A percentile compares a stretch with the other conserved stretches of the same genome.
Conservation (phyloP, 2,329 filamentous ascomycete species). For the Amauroascus verrucosus region DNA sequence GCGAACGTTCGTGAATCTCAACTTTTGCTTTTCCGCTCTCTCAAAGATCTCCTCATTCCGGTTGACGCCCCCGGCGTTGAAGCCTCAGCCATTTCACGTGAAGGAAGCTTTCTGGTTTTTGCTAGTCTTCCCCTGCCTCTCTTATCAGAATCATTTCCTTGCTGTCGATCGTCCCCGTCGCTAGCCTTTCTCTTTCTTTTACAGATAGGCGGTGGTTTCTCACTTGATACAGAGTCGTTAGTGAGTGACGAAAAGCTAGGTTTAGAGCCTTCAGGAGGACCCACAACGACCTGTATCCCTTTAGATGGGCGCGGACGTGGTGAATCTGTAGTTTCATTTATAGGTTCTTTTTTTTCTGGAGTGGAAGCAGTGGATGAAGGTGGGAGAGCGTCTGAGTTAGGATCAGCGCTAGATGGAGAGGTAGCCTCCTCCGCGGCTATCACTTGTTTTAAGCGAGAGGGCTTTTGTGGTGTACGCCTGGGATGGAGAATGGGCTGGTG, state of each 20-base stretch:
- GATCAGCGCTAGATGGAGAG: neutral
- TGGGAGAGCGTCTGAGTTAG: neutral
- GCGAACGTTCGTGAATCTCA: neutral
- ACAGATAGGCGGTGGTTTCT: neutral
- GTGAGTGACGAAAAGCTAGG: neutral
- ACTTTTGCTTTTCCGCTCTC: neutral
- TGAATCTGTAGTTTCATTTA: neutral
- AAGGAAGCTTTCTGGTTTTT: neutral
- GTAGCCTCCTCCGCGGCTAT: neutral
- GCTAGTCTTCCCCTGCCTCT: conserved; percentile 6
- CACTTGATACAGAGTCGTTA: conserved; percentile 5
- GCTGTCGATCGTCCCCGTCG: neutral
- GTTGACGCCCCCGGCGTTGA: neutral
- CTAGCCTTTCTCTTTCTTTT: conserved; percentile 9
- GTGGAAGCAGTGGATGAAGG: neutral
- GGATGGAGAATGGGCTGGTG: neutral
- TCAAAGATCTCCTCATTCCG: neutral
- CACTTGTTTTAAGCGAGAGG: conserved; percentile 9
- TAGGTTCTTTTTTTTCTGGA: neutral
- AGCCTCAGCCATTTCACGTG: neutral
- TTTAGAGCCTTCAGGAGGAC: neutral
- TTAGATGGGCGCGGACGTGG: neutral
- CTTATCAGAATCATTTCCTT: neutral
- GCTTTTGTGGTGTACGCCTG: neutral
- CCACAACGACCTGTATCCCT: conserved; percentile 8